Conservation (phyloP, 441 rosid genomes). For the Mallotus repandus region DNA sequence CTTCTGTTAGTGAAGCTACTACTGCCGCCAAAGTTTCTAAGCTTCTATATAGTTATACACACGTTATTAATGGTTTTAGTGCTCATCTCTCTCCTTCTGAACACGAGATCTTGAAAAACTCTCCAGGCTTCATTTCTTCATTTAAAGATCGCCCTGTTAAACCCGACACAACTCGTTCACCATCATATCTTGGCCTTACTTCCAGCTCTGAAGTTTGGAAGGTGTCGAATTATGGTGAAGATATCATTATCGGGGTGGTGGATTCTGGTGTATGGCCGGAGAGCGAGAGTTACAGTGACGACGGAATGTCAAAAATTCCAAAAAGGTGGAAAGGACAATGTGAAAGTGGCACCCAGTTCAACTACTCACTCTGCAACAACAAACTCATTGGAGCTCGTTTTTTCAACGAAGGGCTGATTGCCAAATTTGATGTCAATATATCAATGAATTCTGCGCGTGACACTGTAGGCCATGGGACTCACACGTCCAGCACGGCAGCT, state of each 20-base stretch:
- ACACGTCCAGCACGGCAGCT: slow-evolving; percentile 73
- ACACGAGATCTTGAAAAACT: slow-evolving; percentile 19
- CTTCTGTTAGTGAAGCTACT: neutral
- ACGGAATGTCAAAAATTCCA: slow-evolving; percentile 57
- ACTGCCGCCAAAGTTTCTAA: neutral
- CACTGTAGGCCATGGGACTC: slow-evolving; percentile 81
- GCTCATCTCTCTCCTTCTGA: slow-evolving; percentile 13
- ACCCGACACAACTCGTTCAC: slow-evolving; percentile 57
- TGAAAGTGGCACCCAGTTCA: slow-evolving; percentile 63
- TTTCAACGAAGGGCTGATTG: slow-evolving; percentile 55
- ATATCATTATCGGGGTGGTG: slow-evolving; percentile 63
- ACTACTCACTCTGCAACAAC: slow-evolving; percentile 58
- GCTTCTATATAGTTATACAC: slow-evolving; percentile 11
- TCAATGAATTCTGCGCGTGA: slow-evolving; percentile 69
- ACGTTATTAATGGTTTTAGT: slow-evolving; percentile 14
- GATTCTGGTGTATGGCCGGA: slow-evolving; percentile 92
- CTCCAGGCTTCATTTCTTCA: slow-evolving; percentile 47
- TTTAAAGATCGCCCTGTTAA: slow-evolving; percentile 39
- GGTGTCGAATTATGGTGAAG: slow-evolving; percentile 43
- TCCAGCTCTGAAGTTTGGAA: slow-evolving; percentile 42
- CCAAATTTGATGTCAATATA: slow-evolving; percentile 33
- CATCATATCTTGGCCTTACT: slow-evolving; percentile 59
- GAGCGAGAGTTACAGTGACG: slow-evolving; percentile 56
- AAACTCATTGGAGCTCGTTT: slow-evolving; percentile 76
- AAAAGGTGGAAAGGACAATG: slow-evolving; percentile 68